Conservation (phyloP, 116 monocot genomes). For the Zostera marina region DNA sequence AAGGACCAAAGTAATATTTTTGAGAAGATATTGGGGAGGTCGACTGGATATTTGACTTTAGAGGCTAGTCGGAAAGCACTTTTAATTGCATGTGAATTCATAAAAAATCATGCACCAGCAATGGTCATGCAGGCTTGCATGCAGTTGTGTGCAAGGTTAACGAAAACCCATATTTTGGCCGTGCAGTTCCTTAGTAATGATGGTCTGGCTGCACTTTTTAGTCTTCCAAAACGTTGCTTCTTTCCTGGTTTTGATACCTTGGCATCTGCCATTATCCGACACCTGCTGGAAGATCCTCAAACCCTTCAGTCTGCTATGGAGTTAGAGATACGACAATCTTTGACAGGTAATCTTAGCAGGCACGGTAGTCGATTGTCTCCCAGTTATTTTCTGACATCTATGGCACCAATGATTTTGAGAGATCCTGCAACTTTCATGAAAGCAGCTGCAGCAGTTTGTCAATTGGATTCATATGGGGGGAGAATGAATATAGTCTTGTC, state of each 20-base stretch:
- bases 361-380: constrained; percentile 41
- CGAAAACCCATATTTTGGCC: constrained; percentile 56
- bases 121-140: constrained; percentile 60
- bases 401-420: constrained; percentile 64
- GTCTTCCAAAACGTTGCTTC: constrained; percentile 34
- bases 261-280: constrained; percentile 58
- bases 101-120: constrained; percentile 51
- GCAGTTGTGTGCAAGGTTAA: constrained; percentile 55
- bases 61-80: constrained; percentile 42
- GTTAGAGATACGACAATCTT: constrained; percentile 55
- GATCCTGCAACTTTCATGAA: constrained; percentile 59
- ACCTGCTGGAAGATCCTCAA: constrained; percentile 75
- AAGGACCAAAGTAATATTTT: constrained; percentile 27
- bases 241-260: constrained; percentile 71
- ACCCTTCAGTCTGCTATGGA: constrained; percentile 86
- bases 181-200: constrained; percentile 48
- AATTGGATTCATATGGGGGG: constrained; percentile 55
- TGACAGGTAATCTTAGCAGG: constrained; percentile 30
- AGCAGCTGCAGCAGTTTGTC: constrained; percentile 60
- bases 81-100: constrained; percentile 30
- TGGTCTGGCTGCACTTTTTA: constrained; percentile 43
- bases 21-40: constrained; percentile 45
- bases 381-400: constrained; percentile 42
- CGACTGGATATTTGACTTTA: constrained; percentile 50
- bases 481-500: constrained; percentile 32